Conservation (phyloP, 345 rosid species). For the Linum lewisii region DNA sequence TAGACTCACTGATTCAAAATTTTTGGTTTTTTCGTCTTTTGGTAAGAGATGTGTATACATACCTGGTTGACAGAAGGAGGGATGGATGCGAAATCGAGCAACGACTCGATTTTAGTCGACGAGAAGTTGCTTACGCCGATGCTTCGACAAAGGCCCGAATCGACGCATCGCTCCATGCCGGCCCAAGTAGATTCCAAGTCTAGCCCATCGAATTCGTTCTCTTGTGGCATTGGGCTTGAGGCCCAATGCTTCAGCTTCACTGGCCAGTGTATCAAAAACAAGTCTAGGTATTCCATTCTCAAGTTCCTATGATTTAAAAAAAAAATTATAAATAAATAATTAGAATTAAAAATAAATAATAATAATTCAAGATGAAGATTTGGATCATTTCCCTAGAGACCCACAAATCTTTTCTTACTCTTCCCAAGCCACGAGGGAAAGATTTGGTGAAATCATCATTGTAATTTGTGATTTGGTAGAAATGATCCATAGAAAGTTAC, state of each 20-base stretch:
- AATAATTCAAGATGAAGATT: no score
- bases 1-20: no score
- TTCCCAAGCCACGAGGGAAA: no score
- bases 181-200: slow-evolving; percentile 68
- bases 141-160: slow-evolving; percentile 49
- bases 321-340: neutral
- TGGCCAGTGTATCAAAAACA: slow-evolving; percentile 95
- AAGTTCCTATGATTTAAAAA: no score
- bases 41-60: neutral
- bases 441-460: no score
- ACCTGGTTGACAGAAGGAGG: slow-evolving; percentile 76
- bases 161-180: slow-evolving; percentile 75
- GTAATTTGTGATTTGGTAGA: no score
- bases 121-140: slow-evolving; percentile 96
- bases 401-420: no score
- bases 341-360: neutral
- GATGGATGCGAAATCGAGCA: slow-evolving; percentile 54
- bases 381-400: no score
- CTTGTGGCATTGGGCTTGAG: slow-evolving; percentile 37
- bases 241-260: slow-evolving; percentile 68
- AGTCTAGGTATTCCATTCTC: slow-evolving; percentile 65
- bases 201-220: slow-evolving; percentile 57
- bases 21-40: no score
- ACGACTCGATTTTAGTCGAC: slow-evolving; percentile 35
- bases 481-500: no score